Base-by-base conservation (phyloP, 163 green algal genomes). In the Scenedesmus sp. region DNA sequence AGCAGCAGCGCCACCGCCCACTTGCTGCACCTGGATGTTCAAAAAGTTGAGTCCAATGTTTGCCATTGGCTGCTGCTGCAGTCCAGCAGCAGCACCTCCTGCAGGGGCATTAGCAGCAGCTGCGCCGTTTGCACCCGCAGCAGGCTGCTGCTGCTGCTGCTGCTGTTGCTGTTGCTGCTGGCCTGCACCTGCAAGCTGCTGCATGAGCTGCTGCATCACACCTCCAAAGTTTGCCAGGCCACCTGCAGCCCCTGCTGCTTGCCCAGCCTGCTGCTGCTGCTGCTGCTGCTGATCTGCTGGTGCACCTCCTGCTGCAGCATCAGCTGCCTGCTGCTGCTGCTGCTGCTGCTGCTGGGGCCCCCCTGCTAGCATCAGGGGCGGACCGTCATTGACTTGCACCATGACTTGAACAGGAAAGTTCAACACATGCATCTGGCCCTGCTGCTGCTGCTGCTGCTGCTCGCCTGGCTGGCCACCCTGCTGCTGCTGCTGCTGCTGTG, bases 321-420 rank as follows among this genome's bases (percentile, higher is more conserved):
- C 62, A 82, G 16, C 64, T 26, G 64, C 57, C 46, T 55, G 52
- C 85, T 90, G 85, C 85, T 90, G 85, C 84, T 87, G 82, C 82
- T 89, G 84, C 85, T 82, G 64, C 66, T 82, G 85, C 64, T 90
- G 85, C 66, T 82, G 84, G 3, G 26, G 62, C 12, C 7, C 60
- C 1, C 34, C 62, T 16, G 59, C 84, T 4, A 86, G 16, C 79
- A 86, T 18, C 8, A 86, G 15, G 18, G 79, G 79, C 0, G 79
- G 79, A 3, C 13, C 1, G 54, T 86, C 20, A 16, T 86, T 64
- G 15, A 86, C 52, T 57, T 86, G 79, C 52, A 86, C 16, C 1
- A 86, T 56, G 13, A 79, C 70, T 23, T 79, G 70, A 52, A 79
- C 70, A 79, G 70, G 70, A 23, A 79, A 52, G 70, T 79, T 52